phyloP scores from a whole-genome alignment of 73 alveolate genomes.

The Tetrahymena elliotti region DNA sequence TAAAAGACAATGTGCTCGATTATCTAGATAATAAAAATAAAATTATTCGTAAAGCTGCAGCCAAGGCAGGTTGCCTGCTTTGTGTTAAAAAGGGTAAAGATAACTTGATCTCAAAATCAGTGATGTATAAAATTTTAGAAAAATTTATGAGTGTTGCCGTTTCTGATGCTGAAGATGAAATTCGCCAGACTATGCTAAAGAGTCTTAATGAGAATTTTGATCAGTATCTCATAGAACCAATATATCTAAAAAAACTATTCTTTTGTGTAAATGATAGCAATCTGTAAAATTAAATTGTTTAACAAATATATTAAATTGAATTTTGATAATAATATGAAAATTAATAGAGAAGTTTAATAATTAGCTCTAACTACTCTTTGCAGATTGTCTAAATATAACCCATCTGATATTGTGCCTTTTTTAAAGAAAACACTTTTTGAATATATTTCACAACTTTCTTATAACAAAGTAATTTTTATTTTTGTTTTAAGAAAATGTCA shows the following conservation, averaged over 20 bases:
- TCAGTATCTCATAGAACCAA: constrained; percentile 51
- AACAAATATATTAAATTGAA: background rate
- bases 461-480: background rate
- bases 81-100: constrained; percentile 19
- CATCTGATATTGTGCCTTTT: constrained; percentile 61
- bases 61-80: constrained; percentile 40
- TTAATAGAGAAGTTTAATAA: constrained; percentile 61
- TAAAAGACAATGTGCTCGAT: constrained; percentile 28
- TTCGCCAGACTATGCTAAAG: constrained; percentile 68
- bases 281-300: background rate
- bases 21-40: constrained; percentile 30
- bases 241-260: constrained; percentile 56
- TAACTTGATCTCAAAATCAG: constrained; percentile 21
- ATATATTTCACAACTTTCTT: constrained; percentile 12
- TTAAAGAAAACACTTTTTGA: constrained; percentile 54
- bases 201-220: constrained; percentile 68
- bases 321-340: background rate
- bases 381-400: constrained; percentile 60
- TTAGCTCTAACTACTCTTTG: constrained; percentile 61
- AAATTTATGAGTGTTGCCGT: constrained; percentile 73
- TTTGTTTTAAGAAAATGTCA: background rate
- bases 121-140: constrained; percentile 58
- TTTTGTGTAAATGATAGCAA: constrained; percentile 61
- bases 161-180: constrained; percentile 68
- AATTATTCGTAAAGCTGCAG: constrained; percentile 34